Base-by-base conservation (phyloP, 2,329 filamentous ascomycete species). In the Cercospora berteroae region DNA sequence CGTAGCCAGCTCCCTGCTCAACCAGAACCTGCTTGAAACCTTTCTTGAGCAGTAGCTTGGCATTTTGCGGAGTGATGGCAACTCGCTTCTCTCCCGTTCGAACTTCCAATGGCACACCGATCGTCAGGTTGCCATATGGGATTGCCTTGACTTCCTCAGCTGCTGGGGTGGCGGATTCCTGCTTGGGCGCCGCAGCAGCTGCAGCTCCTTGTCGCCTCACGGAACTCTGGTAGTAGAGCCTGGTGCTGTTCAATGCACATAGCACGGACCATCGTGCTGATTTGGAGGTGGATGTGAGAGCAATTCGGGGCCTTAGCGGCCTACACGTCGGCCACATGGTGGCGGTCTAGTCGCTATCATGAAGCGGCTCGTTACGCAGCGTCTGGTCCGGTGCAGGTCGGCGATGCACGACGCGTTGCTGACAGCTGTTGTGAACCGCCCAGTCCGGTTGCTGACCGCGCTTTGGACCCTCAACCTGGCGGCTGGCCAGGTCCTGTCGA, bases 51-150 rank as follows among this genome's bases (percentile, higher is more conserved):
- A 97, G 81, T 0, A 96, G 82, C 1, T 89, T 86, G 16, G 93
- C 91, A 81, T 96, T 96, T 70, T 91, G 88, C 1, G 93, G 93
- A 0, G 92, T 94, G 65, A 96, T 85, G 31, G 93, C 92, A 13
- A 96, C 93, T 60, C 93, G 90, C 50, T 90, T 88, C 81, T 97
- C 93, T 66, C 89, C 87, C 0, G 88, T 86, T 74, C 86, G 93
- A n/a, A 87, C 90, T 79, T 97, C 93, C 66, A 86, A 87, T 13
- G 92, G 92, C 4, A 95, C 87, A 66, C 93, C 93, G 58, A 97
- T 88, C 4, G 88, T 90, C 65, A 96, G 85, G 55, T 89, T 83
- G 20, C 85, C 82, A 78, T 93, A 96, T 0, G 92, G 91, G 23
- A 74, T 76, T 1, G 75, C 69, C 9, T 77, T 74, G 18, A 75